Evolutionary conservation across 2,329 filamentous ascomycete species (phyloP), one percentile per base, ranked within the genome.

Genomic region (Aurifilum marmelostoma): DNA sequence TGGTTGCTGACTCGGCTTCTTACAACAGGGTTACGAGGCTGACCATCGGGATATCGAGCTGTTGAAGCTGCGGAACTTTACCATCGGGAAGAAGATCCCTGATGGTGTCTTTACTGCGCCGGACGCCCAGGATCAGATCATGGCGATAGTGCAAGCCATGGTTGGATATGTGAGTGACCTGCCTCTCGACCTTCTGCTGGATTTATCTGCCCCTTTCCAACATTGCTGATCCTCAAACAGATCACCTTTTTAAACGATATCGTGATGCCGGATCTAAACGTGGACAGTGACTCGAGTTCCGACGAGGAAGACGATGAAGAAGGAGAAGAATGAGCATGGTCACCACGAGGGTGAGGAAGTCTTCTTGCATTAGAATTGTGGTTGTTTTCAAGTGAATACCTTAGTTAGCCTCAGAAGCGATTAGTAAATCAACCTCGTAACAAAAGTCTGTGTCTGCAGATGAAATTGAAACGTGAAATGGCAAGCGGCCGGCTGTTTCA

Each of bases 1-100:
- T 37, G 34, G 34, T 4, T 34, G 34, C 65, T 29, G 29, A 66
- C 47, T 65, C 14, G 29, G 3, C 14, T 39, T 21, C 3, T 9
- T n/a, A 14, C 16, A 29, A 37, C 76, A 95, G 91, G 93, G 92
- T 61, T 97, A 92, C 76, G 83, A 88, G 59, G 85, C 86, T 27
- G 89, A 92, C 69, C 92, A 97, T 76, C 83, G 87, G 56, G 91
- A 97, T 73, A 94, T 97, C 75, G 88, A 90, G 67, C 84, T 97
- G 65, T 83, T 97, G 67, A 91, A 93, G 74, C 84, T 97, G 75
- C 87, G 89, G 71, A 96, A 90, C 78, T 97, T 91, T 77, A 94
- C 91, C 0, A 80, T 97, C 29, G 85, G 88, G 50, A 89, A 84
- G 69, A 88, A 88, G 76, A 18, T 97, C 47, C 77, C 84, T 16